Evolutionary conservation across 805 yeast genomes (phyloP).

Genomic region (Pichia rugopelliculosa): DNA sequence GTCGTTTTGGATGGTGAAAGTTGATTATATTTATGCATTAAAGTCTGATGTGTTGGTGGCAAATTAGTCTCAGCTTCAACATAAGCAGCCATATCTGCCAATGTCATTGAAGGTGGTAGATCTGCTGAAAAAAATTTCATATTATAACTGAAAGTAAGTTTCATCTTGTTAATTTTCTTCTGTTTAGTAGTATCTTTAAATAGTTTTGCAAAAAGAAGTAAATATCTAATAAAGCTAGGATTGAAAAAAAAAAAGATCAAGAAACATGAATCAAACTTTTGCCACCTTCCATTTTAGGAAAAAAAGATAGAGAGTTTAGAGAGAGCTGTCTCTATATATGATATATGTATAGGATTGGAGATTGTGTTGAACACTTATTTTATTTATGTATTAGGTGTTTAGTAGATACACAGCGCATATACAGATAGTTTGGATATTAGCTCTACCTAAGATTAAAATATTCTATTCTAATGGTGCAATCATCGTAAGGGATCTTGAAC

Average conservation of each 20-base stretch:
- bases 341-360: no score
- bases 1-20: slow-evolving; percentile 6
- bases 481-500: slow-evolving; percentile 71
- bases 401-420: neutral
- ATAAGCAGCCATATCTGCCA: slow-evolving; percentile 9
- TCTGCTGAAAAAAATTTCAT: slow-evolving; percentile 4
- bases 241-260: neutral
- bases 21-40: slow-evolving; percentile 5
- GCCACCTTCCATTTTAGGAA: slow-evolving; percentile 5
- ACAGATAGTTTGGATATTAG: neutral
- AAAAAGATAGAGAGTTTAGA: neutral
- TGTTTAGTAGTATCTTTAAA: neutral
- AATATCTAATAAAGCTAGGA: no score
- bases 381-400: neutral
- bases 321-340: no score
- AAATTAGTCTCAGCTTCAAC: slow-evolving; percentile 9
- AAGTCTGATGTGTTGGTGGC: slow-evolving; percentile 9
- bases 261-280: neutral
- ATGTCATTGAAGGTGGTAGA: slow-evolving; percentile 9
- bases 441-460: neutral
- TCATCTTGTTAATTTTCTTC: neutral
- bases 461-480: slow-evolving; percentile 33
- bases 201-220: neutral
- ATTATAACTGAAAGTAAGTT: slow-evolving; percentile 6
- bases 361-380: no score